Percentiles rank a stretch among this genome's conserved stretches.
These are phyloP conservation scores for Trichoderma endophyticum DNA, from an alignment of 2,329 filamentous ascomycete species.

Conservation along the genomic window DNA sequence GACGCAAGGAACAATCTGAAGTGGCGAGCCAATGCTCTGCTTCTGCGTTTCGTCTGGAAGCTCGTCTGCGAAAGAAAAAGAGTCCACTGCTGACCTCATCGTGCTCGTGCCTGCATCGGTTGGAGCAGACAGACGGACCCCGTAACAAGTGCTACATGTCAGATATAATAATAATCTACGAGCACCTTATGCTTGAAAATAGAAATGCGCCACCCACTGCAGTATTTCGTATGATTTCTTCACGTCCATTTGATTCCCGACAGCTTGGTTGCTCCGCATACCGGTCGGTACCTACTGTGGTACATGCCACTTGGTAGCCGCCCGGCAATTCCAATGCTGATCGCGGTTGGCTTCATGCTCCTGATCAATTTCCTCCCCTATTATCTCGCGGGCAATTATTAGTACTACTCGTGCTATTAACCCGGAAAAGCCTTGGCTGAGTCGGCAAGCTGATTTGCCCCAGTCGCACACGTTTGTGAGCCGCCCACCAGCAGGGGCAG, in stretches of 20 bases:
- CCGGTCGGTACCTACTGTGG: background rate
- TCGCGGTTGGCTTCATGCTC: background rate
- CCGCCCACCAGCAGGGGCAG: conserved; percentile 7
- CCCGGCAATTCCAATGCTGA: background rate
- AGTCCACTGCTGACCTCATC: conserved; percentile 16
- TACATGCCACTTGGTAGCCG: background rate
- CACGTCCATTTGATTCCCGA: background rate
- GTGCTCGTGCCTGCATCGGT: conserved; percentile 10
- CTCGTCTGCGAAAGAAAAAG: background rate
- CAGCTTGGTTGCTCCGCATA: background rate
- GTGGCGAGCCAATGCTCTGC: background rate
- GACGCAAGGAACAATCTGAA: conserved; percentile 18
- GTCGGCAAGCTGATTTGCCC: background rate
- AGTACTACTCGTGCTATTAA: background rate
- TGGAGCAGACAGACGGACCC: background rate
- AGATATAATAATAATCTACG: too few species aligned
- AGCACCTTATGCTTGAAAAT: background rate
- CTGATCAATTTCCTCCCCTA: conserved; percentile 12
- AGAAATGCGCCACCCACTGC: background rate
- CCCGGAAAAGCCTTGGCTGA: background rate
- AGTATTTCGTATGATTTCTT: background rate
- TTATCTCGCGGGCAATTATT: background rate
- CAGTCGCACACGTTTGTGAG: conserved; percentile 1
- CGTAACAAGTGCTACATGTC: background rate
- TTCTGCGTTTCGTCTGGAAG: conserved; percentile 7